Base-by-base conservation (phyloP, 495 filamentous ascomycete genomes). In the Tuber melanosporum region DNA sequence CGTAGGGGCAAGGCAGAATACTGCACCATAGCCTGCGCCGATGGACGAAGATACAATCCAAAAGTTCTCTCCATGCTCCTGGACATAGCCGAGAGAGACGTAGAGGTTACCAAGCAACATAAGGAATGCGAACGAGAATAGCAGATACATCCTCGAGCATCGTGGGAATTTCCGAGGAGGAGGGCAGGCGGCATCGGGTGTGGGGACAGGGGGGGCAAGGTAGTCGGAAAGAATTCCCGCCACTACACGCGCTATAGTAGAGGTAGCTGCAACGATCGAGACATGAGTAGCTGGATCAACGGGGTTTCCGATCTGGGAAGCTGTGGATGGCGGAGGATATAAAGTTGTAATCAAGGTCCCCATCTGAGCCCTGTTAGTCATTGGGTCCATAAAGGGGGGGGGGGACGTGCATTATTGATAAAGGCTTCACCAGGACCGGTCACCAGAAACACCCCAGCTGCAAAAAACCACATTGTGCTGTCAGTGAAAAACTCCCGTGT, bases 351-450 rank as follows among this genome's bases (percentile, higher is more conserved):
- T 94, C 74, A 99, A 90, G 41, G 95, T 97, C 57, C 95, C 95
- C 71, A 99, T 85, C 88, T 89, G 3, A 66, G 70, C n/a, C 10
- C n/a, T 9, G n/a, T 77, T 42, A 80, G 77, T 77, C 17, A 77
- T 49, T 42, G 4, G 57, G 62, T 32, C 74, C 73, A 45, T 39
- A 76, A n/a, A 4, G 9, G 36, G 44, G 36, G 44, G 19, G 32
- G 17, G 52, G 15, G 39, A 74, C 45, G 42, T 78, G 89, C 88
- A 81, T 99, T 99, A 86, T 98, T 99, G 83, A 98, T 94, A 84
- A 97, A 99, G 10, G 94, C 91, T 86, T 99, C 95, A 41, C 95
- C 95, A 0, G 95, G 94, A 15, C 95, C 95, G 70, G 93, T 94
- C 75, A 97, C 93, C 78, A 98, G 88, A 88, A 98, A 97, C 86